Percentiles rank a stretch among this genome's conserved stretches.
Conservation (phyloP, 768 basidiomycete genomes). For the Clitopilus passeckerianus region DNA sequence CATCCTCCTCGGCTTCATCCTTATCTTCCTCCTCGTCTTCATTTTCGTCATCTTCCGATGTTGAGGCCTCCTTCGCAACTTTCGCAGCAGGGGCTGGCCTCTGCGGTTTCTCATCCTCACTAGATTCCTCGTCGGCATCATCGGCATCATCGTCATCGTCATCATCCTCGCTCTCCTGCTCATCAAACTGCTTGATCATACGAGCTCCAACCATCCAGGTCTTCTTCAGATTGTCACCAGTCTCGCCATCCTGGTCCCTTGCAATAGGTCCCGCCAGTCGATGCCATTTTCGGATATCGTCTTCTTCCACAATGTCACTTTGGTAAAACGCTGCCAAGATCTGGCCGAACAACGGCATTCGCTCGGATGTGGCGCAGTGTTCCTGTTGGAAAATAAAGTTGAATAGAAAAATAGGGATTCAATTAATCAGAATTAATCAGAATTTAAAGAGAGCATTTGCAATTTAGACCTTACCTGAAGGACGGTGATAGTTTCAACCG, state of each 20-base stretch:
- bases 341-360: conserved; percentile 74
- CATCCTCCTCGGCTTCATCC: conserved; percentile 4
- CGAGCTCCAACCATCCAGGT: conserved; percentile 67
- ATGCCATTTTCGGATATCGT: conserved; percentile 89
- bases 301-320: conserved; percentile 87
- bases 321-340: conserved; percentile 87
- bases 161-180: conserved; percentile 55
- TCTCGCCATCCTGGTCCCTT: conserved; percentile 32
- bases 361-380: conserved; percentile 60
- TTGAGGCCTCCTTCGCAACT: background rate
- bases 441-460: background rate
- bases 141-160: conserved; percentile 7
- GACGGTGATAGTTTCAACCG: conserved; percentile 71
- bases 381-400: conserved; percentile 29
- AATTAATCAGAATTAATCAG: no score
- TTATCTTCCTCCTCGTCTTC: conserved; percentile 5
- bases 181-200: conserved; percentile 81
- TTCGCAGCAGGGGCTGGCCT: background rate
- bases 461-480: conserved; percentile 56
- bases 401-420: background rate
- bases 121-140: conserved; percentile 6
- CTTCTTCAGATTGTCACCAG: conserved; percentile 54
- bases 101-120: background rate
- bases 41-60: conserved; percentile 9
- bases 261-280: conserved; percentile 49